Base-by-base conservation (phyloP, 2,329 filamentous ascomycete genomes). In the Aaosphaeria pasadenensis region DNA sequence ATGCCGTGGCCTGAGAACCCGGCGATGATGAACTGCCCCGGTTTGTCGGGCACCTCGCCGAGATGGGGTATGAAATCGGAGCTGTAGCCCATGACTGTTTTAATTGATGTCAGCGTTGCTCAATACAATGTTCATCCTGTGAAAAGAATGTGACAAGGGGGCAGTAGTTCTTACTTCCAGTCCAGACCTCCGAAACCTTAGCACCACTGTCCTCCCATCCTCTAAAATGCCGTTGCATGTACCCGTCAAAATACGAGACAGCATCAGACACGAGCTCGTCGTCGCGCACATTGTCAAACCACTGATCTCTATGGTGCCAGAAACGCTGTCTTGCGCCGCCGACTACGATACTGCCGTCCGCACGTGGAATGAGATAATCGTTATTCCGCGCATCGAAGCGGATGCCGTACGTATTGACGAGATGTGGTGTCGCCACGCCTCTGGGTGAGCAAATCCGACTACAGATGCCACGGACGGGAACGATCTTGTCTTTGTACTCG, bases 1-100 rank as follows among this genome's bases (percentile, higher is more conserved):
- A 91, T 90, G 0, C 88, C 88, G 66, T 91, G 88, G 0, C 76
- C 86, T 5, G 85, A 86, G 59, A 86, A 89, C 3, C 84, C 87
- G 3, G 78, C 85, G 51, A 78, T 79, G 11, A 89, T 54, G 73
- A 77, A 89, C 45, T 89, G 55, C 0, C 84, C 84, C 3, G 75
- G 64, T 13, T 69, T 73, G 5, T 79, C 70, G 0, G 84, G 83
- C n/a, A 91, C 80, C 7, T 72, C 69, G 0, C 88, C 88, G 2
- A 91, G 84, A 83, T 85, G 90, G 0, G 88, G 87, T 44, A 78
- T 67, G 0, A 78, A 73, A 63, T 91, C 88, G 5, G 82, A 73
- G 30, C 81, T 84, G 67, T 83, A 91, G 0, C 85, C 88, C 88
- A 91, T 91, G 56, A 91, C 1, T 24, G 36, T 41, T 24, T 36